Base-by-base conservation (phyloP, 2,329 filamentous ascomycete species). In the Macrophomina tecta region DNA sequence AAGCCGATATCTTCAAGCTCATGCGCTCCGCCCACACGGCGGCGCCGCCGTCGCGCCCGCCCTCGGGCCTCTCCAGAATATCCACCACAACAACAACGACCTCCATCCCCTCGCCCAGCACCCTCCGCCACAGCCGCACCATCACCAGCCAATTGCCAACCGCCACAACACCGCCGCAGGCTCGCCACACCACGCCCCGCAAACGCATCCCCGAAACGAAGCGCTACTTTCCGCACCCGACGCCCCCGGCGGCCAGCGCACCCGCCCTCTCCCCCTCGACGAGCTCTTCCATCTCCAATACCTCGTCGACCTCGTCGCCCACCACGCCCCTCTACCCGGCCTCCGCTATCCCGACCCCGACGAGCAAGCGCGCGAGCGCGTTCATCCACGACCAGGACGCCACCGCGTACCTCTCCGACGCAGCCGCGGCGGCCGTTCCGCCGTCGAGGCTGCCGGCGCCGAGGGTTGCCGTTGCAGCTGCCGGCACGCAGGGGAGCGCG, bases 1-100 rank as follows among this genome's bases (percentile, higher is more conserved):
- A 60, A 16, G 40, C 56, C 56, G 56, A 60, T 12, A 34, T 60
- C 56, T 32, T 23, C 56, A 46, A 60, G 11, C 28, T 45, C 40
- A 46, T 48, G 8, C 55, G 16, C 40, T 5, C 40, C 53, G 12
- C 34, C 53, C 5, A 6, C 30, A 30, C 49, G 11, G 3, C 23
- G 23, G 23, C 23, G 23, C 23, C 23, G 23, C 23, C 23, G 23
- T 23, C 23, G 23, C 23, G 23, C 23, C 23, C 23, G 23, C 23
- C 23, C 23, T 23, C 23, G 23, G 23, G 3, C 46, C 18, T 18
- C n/a, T 51, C 48, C 23, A 32, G 8, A 52, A 52, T 16, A 23
- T 23, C 23, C 23, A 23, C 23, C 23, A 23, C 23, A 23, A 23
- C 23, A 23, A 23, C 23, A 3, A 23, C 23, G 23, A 23, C 23